Base-by-base conservation (phyloP, 1,139 yeast genomes). In the Chernovozyma sophiae-reginae region DNA sequence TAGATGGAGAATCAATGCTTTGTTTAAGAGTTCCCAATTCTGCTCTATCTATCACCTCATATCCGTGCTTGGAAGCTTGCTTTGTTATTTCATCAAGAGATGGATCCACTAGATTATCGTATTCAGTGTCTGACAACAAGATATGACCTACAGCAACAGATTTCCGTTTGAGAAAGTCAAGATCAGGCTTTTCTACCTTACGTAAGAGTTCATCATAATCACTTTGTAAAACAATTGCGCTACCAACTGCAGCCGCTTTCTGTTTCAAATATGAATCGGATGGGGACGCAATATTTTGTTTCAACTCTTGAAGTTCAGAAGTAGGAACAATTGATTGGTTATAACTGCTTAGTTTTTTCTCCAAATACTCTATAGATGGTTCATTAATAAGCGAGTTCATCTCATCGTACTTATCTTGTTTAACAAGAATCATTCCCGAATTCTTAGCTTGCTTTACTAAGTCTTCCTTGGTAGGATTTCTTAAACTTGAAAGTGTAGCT, bases 231-330 rank as follows among this genome's bases (percentile, higher is more conserved):
- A 13, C 60, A 51, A 24, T 51, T 33, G 38, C 42, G 43, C 22
- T 30, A 7, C 19, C 19, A 7, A 15, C 11, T 5, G 6, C 7
- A 6, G 31, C 27, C 7, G 51, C 47, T 38, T 58, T 55, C 16
- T 46, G 44, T 13, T 39, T 36, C 31, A 64, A 34, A 40, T 46
- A 56, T 3, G 50, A 55, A 15, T 49, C 31, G 4, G 49, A 36
- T n/a, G 61, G 61, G 3, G 47, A 41, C 6, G 45, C 43, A 12
- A 51, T 24, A 24, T 43, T 28, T 20, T 10, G 19, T 19, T 43
- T 43, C 16, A 39, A 43, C 3, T 50, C 46, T 11, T 61, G 33
- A 10, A 58, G 12, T 8, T 47, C 45, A 19, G 43, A 45, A 15
- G 50, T 53, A 3, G 65, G 65, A 14, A 43, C 18, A 12, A 14